These are phyloP conservation scores for Metarhizium sp. DNA, from an alignment of 2,329 filamentous ascomycete species.

Conservation along the genomic window DNA sequence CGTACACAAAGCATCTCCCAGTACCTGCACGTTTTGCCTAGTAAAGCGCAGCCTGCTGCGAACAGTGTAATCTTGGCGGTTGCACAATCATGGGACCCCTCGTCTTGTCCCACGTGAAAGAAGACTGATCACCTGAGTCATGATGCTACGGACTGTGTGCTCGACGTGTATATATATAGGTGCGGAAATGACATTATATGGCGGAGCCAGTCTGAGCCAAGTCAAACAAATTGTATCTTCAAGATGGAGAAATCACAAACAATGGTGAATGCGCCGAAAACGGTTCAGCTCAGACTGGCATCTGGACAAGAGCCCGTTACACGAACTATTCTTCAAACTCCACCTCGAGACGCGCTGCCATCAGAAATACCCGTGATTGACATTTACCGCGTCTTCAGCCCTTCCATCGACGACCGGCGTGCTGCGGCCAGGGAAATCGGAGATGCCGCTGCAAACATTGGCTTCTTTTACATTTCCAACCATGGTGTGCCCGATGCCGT, in stretches of 20 bases:
- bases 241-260: not conserved
- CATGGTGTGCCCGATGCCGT: slow-evolving; percentile 30
- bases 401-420: slow-evolving; percentile 23
- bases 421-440: slow-evolving; percentile 31
- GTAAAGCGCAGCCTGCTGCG: no score
- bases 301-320: slow-evolving; percentile 28
- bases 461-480: slow-evolving; percentile 47
- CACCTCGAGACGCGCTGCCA: slow-evolving; percentile 25
- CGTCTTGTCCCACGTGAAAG: not conserved
- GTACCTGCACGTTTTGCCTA: no score
- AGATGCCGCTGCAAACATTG: slow-evolving; percentile 37
- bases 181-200: not conserved
- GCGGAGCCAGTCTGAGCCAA: not conserved
- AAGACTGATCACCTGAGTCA: not conserved
- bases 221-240: not conserved
- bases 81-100: not conserved
- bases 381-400: slow-evolving; percentile 30
- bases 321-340: slow-evolving; percentile 23
- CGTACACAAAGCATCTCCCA: no score
- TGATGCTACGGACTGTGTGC: not conserved
- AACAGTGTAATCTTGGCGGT: no score
- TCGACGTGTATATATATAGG: not conserved
- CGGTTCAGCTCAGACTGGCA: slow-evolving; percentile 20
- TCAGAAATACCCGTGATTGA: slow-evolving; percentile 47
- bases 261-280: no score